A percentile compares a stretch with the other conserved stretches of the same genome.
Conservation (phyloP, 805 yeast genomes). For the Nakazawaea laoshanensis region DNA sequence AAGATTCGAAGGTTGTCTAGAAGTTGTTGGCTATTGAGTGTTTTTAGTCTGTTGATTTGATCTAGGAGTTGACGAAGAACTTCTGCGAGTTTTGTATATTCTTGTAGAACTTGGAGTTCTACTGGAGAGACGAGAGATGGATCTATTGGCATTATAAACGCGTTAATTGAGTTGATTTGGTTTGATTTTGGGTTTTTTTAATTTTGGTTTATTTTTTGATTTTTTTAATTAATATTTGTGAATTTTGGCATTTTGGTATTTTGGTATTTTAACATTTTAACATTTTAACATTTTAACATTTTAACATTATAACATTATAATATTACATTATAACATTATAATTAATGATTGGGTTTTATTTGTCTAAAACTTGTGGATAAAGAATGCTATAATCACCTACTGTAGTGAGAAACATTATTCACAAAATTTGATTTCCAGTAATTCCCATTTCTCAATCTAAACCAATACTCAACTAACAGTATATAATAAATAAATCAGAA, state of each 20-base stretch:
- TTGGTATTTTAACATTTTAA: too few species aligned
- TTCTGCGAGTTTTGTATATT: slow-evolving; percentile 28
- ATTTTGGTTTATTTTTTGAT: too few species aligned
- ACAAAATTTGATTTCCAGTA: too few species aligned
- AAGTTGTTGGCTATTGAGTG: slow-evolving; percentile 22
- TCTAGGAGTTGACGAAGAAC: slow-evolving; percentile 23
- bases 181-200: not conserved
- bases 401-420: too few species aligned
- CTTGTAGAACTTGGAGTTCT: slow-evolving; percentile 27
- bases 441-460: too few species aligned
- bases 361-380: too few species aligned
- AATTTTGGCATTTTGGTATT: not conserved
- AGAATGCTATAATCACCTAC: too few species aligned
- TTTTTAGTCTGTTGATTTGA: slow-evolving; percentile 23
- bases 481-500: too few species aligned
- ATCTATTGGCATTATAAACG: slow-evolving; percentile 1
- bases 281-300: too few species aligned
- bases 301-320: not conserved
- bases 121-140: slow-evolving; percentile 4
- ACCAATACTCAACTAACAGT: too few species aligned
- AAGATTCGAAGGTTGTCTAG: slow-evolving; percentile 28
- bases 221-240: not conserved
- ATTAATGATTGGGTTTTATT: too few species aligned
- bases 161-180: not conserved
- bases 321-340: not conserved